Base-by-base conservation (phyloP, 306 rosid species). In the Gastrolobium villosum region DNA sequence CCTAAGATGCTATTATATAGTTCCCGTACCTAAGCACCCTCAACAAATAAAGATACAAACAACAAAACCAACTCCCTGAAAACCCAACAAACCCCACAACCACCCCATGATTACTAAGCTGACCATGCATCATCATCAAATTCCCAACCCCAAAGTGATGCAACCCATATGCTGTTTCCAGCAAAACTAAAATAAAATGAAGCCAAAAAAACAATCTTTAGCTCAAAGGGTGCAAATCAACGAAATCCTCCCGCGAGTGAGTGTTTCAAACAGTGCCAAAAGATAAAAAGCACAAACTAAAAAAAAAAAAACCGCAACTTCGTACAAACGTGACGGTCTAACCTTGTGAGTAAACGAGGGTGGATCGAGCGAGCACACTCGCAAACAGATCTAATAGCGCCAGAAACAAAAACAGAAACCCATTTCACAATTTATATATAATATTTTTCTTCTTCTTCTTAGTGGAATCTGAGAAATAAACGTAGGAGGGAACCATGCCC, bases 361-460 rank as follows among this genome's bases (percentile, higher is more conserved):
- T 45, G 78, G 84, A 82, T 78, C 86, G 64, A 70, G 61, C 86
- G 64, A 70, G 61, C 63, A 50, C 34, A 7, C 35, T 44, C 40
- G 43, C 45, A 36, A 9, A 81, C 86, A 72, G 88, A 84, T 80
- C 85, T 75, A 80, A 28, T 5, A 59, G 76, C 80, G 15, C 62
- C 80, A 76, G 72, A 80, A 48, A 65, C 71, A 70, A 80, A 64
- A 32, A 20, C 13, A 56, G 41, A 3, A 53, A 71, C 80, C 83
- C 80, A 83, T 83, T 72, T 73, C 45, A 60, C 70, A 34, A 70
- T 65, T 77, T 56, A 61, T 44, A 39, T 39, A 15, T 37, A 63
- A 14, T 14, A 37, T 34, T 14, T 57, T 66, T 75, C 11, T 15
- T 60, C 46, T 61, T 55, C 53, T 44, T 73, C 35, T 55, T 66